phyloP scores from a whole-genome alignment of 352 stramenopile genomes.

The Globisporangium nodosum region DNA sequence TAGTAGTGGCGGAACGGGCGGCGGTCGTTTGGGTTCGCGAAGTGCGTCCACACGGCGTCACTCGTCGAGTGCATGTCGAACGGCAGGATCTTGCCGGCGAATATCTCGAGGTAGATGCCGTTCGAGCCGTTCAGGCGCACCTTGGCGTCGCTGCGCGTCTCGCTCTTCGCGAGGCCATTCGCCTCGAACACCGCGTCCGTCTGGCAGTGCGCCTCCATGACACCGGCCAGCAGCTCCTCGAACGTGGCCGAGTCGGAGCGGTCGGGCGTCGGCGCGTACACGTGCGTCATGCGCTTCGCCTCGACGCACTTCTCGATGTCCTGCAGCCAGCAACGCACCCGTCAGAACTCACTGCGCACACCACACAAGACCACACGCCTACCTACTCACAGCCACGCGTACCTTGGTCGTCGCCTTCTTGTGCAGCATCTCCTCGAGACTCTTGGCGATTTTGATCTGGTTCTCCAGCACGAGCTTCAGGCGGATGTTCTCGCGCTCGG shows the following conservation, averaged over 20 bases:
- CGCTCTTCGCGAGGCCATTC: constrained; percentile 31
- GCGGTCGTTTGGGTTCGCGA: constrained; percentile 20
- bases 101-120: constrained; percentile 34
- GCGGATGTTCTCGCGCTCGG: constrained; percentile 42
- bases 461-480: constrained; percentile 46
- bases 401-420: constrained; percentile 12
- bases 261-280: not conserved
- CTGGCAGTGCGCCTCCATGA: constrained; percentile 23
- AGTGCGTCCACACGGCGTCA: constrained; percentile 40
- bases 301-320: constrained; percentile 5
- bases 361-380: no score
- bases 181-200: constrained; percentile 22
- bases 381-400: no score
- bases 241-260: constrained; percentile 12
- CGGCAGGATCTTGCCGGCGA: constrained; percentile 40
- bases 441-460: constrained; percentile 40
- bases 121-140: constrained; percentile 26
- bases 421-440: constrained; percentile 32
- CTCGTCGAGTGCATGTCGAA: constrained; percentile 37
- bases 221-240: constrained; percentile 16
- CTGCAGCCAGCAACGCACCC: not conserved
- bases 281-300: not conserved
- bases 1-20: constrained; percentile 34
- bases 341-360: no score
- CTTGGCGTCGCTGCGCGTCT: constrained; percentile 23